Percentiles rank a stretch among this genome's conserved stretches.
Evolutionary conservation across 441 rosid genomes (phyloP).

Genomic region (Bocquillonia castaneifolia): DNA sequence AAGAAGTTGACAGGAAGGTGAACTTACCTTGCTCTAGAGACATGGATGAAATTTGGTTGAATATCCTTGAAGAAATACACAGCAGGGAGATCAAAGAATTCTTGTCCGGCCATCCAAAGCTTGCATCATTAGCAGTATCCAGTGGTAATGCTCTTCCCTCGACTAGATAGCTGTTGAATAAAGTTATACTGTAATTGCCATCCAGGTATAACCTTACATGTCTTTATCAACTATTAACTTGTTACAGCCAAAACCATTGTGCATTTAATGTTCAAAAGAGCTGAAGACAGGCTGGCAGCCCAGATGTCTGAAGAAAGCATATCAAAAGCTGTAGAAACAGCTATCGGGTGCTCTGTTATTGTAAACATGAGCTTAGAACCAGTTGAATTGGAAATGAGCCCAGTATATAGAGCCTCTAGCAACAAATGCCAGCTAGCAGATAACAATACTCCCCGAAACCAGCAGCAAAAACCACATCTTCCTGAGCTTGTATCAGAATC

Average conservation of each 20-base stretch:
- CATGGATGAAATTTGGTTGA: conserved; percentile 13
- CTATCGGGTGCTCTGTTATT: conserved; percentile 1
- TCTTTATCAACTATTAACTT: not conserved
- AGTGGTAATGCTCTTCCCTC: not conserved
- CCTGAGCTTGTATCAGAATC: not conserved
- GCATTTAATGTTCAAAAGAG: conserved; percentile 6
- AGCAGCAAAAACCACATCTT: not conserved
- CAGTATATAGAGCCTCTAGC: not conserved
- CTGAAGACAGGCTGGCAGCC: conserved; percentile 4
- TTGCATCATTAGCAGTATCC: conserved; percentile 10
- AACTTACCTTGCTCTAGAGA: conserved; percentile 4
- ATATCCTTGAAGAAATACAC: conserved; percentile 2
- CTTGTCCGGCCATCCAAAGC: conserved; percentile 7
- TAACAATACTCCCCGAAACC: not conserved
- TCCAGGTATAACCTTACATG: not conserved
- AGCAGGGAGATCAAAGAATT: conserved; percentile 6
- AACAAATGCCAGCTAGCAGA: not conserved
- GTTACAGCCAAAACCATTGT: conserved; percentile 10
- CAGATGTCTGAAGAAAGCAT: conserved; percentile 9
- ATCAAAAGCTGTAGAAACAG: not conserved
- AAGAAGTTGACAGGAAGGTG: not conserved
- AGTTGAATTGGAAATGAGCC: not conserved
- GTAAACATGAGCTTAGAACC: conserved; percentile 6
- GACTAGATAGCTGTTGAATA: not conserved
- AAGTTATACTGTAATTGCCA: not conserved